Base-by-base conservation (phyloP, 345 rosid species). In the Dovyalis caffra region DNA sequence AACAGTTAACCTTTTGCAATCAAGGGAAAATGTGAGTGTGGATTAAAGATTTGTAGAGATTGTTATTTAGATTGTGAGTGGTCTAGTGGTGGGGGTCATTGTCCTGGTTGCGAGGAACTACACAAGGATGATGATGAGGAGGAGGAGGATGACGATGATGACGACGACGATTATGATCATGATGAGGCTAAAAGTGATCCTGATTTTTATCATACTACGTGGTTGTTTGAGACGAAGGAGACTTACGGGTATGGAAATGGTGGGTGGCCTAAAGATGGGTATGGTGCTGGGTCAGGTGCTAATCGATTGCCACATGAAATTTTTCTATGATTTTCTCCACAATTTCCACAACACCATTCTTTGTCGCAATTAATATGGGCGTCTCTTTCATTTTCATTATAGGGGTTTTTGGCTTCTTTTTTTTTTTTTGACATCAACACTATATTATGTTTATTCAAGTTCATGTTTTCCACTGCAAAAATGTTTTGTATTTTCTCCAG, bases 181-280 rank as follows among this genome's bases (percentile, higher is more conserved):
- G 87, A 82, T 0, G 87, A 79, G 53, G 82, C 45, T n/a, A 68
- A 73, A 23, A 82, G 85, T 26, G 97, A 86, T 4, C 88, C 83
- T 2, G 93, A 91, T 49, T 91, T 91, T 57, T 93, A 91, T 80
- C 96, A 91, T 35, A 86, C 89, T 0, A 74, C 90, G 29, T 91
- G 93, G 93, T 78, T 91, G 89, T 91, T 91, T 67, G 93, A 91
- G 87, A 91, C 96, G 23, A 91, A 89, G 77, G 96, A 90, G 21
- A 91, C 96, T 74, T 91, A 91, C 53, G 92, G 96, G 3, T 91
- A 91, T 74, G 92, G 96, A 5, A 91, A 89, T 40, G 96, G 93
- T 0, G 86, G 89, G 78, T 89, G 96, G 93, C 96, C 92, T 74
- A 91, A 91, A 80, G 92, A 91, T 72, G 91, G 87, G 25, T 86